phyloP scores from a whole-genome alignment of 192 early-diverging fungal genomes.

The Glomus cerebriforme region DNA sequence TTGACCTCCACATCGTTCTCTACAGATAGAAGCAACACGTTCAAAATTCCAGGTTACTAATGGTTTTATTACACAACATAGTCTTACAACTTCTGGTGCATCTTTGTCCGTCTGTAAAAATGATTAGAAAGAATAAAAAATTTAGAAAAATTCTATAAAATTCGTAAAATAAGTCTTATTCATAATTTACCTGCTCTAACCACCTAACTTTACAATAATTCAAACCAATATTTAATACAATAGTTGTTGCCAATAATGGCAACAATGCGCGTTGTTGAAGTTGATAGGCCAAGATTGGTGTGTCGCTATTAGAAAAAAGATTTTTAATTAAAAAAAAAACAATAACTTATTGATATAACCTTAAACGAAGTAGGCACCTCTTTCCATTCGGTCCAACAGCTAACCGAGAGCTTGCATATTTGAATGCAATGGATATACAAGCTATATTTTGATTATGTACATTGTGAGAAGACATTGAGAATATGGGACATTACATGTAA shows the following conservation, averaged over 20 bases:
- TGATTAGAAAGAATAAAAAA: slow-evolving; percentile 25
- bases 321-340: background rate
- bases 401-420: slow-evolving; percentile 67
- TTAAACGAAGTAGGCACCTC: slow-evolving; percentile 32
- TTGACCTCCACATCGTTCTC: slow-evolving; percentile 77
- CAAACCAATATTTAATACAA: slow-evolving; percentile 74
- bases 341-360: background rate
- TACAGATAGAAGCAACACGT: slow-evolving; percentile 63
- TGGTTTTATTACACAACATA: slow-evolving; percentile 80
- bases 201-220: slow-evolving; percentile 76
- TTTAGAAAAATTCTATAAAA: slow-evolving; percentile 21
- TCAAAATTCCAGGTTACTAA: slow-evolving; percentile 75
- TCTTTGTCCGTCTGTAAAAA: slow-evolving; percentile 46
- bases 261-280: slow-evolving; percentile 75
- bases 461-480: background rate
- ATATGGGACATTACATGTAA: background rate
- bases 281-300: slow-evolving; percentile 75
- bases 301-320: slow-evolving; percentile 47
- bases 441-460: slow-evolving; percentile 18
- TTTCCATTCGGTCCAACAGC: slow-evolving; percentile 78
- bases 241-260: slow-evolving; percentile 64
- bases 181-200: slow-evolving; percentile 36
- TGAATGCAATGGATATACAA: slow-evolving; percentile 65
- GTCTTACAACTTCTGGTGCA: slow-evolving; percentile 63
- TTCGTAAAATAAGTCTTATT: background rate